These are phyloP conservation scores for Heliamphora pulchella DNA, from an alignment of 179 eudicot species.

Conservation along the genomic window DNA sequence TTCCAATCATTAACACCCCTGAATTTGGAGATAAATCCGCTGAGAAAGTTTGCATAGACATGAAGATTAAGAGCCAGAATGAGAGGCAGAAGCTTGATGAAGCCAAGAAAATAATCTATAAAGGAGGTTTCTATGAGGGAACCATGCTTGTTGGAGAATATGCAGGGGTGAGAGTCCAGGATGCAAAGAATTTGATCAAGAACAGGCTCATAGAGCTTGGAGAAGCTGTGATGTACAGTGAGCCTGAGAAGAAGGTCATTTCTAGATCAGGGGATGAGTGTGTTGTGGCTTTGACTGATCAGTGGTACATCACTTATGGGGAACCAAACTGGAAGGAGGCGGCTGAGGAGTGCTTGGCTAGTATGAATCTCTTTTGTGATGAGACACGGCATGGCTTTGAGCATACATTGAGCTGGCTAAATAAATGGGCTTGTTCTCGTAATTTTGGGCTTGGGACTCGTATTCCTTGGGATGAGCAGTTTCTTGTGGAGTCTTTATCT, in stretches of 20 bases:
- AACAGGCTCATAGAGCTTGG: conserved; percentile 49
- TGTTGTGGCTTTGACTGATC: conserved; percentile 85
- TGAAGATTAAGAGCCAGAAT: conserved; percentile 81
- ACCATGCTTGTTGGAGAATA: conserved; percentile 64
- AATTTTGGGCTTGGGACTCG: conserved; percentile 85
- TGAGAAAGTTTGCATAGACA: conserved; percentile 70
- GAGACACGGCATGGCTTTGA: conserved; percentile 89
- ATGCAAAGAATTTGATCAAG: conserved; percentile 61
- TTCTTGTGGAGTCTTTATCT: conserved; percentile 77
- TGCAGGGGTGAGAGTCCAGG: conserved; percentile 72
- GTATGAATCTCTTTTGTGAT: conserved; percentile 61
- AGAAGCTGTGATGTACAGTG: conserved; percentile 68
- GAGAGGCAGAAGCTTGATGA: conserved; percentile 82
- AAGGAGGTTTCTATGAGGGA: conserved; percentile 79
- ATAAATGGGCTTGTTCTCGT: conserved; percentile 90
- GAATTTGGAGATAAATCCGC: conserved; percentile 81
- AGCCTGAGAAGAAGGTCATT: conserved; percentile 85
- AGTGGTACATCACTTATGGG: conserved; percentile 79
- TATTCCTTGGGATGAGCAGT: conserved; percentile 87
- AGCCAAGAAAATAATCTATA: conserved; percentile 66
- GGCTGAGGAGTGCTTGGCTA: conserved; percentile 67
- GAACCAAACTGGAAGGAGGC: conserved; percentile 55
- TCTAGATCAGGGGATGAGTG: conserved; percentile 90
- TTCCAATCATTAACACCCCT: conserved; percentile 71
- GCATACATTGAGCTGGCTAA: conserved; percentile 81